Percentiles rank a stretch among this genome's conserved stretches.
These are phyloP conservation scores for Reutealis trisperma DNA, from an alignment of 345 rosid genomes.

Conservation along the genomic window DNA sequence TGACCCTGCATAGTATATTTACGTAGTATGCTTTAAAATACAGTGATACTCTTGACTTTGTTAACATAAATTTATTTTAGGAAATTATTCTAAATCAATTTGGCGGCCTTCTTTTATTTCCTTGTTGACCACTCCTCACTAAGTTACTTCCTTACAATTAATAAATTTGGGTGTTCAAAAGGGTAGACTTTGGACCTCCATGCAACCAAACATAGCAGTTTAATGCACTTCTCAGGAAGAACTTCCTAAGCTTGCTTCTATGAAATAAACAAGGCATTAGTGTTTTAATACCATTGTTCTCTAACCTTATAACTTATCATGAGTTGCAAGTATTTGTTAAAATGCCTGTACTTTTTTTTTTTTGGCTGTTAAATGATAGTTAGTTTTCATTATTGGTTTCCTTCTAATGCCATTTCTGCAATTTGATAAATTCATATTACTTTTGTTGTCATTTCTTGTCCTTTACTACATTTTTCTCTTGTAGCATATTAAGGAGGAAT, in stretches of 20 bases:
- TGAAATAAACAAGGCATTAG: neutral
- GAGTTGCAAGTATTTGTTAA: neutral
- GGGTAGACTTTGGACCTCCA: no score
- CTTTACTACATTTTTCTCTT: neutral
- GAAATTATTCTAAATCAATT: no score
- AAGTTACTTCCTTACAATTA: no score
- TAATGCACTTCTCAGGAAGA: no score
- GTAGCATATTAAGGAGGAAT: slow-evolving; percentile 81
- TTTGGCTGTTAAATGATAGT: neutral
- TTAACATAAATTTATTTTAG: no score
- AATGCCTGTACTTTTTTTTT: neutral
- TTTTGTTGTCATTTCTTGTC: neutral
- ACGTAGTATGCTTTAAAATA: no score
- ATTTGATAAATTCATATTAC: neutral
- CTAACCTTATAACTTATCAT: neutral
- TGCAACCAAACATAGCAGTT: no score
- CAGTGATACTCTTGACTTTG: no score
- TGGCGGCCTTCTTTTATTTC: no score
- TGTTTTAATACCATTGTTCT: neutral
- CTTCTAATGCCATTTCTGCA: neutral
- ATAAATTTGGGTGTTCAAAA: no score
- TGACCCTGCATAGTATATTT: no score
- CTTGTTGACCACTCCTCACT: no score
- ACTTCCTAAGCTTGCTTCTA: neutral
- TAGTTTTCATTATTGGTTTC: neutral